These are phyloP conservation scores for Teunomyces gatunensis DNA, from an alignment of 805 yeast genomes.

Conservation along the genomic window DNA sequence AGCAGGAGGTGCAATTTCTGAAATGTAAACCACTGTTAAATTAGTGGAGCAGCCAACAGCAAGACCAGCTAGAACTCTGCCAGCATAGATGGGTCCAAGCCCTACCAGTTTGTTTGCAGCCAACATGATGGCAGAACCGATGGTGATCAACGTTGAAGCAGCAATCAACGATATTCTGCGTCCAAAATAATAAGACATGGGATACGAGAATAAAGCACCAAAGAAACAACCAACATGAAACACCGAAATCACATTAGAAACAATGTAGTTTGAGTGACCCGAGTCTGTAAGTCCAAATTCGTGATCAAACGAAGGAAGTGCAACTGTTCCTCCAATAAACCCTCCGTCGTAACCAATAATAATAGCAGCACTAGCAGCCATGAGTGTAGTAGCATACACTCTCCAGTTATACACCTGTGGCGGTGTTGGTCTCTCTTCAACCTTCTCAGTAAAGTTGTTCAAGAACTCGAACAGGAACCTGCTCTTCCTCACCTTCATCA, in stretches of 20 bases:
- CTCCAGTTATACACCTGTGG: constrained; percentile 34
- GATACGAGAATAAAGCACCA: constrained; percentile 38
- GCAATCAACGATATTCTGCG: constrained; percentile 28
- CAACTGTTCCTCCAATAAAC: constrained; percentile 40
- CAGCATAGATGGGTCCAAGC: constrained; percentile 37
- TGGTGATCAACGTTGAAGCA: constrained; percentile 31
- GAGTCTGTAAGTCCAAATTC: constrained; percentile 31
- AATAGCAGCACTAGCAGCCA: constrained; percentile 39
- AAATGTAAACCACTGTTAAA: constrained; percentile 35
- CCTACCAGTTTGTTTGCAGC: constrained; percentile 26
- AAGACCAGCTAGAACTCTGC: constrained; percentile 35
- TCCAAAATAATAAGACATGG: constrained; percentile 33
- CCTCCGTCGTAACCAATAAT: constrained; percentile 43
- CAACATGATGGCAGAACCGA: constrained; percentile 38
- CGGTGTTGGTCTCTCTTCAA: constrained; percentile 41
- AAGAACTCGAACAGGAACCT: background rate
- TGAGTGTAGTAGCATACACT: constrained; percentile 33
- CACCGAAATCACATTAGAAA: constrained; percentile 36
- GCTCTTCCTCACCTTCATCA: background rate
- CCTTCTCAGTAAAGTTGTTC: constrained; percentile 25
- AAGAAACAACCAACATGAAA: constrained; percentile 42
- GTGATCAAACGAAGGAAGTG: constrained; percentile 26
- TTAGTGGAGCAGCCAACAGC: constrained; percentile 37
- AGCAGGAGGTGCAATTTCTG: constrained; percentile 37
- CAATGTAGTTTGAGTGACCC: constrained; percentile 18